A percentile compares a stretch with the other conserved stretches of the same genome.
phyloP scores from a whole-genome alignment of 2,329 filamentous ascomycete genomes.

The Huntiella bhutanensis region DNA sequence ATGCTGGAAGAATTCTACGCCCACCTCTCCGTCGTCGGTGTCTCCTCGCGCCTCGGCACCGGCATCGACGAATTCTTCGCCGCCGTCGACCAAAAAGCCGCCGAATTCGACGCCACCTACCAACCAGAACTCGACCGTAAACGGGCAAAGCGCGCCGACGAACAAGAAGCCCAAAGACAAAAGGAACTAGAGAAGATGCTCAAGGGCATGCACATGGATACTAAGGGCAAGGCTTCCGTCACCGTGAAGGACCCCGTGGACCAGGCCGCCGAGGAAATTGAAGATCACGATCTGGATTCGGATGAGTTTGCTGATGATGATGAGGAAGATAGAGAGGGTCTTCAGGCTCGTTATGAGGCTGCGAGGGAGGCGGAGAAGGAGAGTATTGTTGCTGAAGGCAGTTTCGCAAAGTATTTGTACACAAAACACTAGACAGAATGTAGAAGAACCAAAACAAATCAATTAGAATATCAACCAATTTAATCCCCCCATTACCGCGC shows the following conservation, averaged over 20 bases:
- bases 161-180: constrained; percentile 53
- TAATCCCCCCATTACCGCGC: constrained; percentile 39
- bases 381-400: constrained; percentile 34
- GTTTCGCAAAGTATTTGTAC: constrained; percentile 41
- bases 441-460: background rate
- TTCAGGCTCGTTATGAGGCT: constrained; percentile 59
- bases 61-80: constrained; percentile 88
- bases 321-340: constrained; percentile 42
- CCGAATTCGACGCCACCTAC: constrained; percentile 81
- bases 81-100: constrained; percentile 68
- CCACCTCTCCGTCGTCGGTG: constrained; percentile 78
- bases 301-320: constrained; percentile 39
- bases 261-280: constrained; percentile 29
- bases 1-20: constrained; percentile 97
- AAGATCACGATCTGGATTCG: constrained; percentile 39
- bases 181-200: constrained; percentile 83
- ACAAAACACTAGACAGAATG: constrained; percentile 19
- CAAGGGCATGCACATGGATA: constrained; percentile 58
- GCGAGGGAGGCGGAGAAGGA: constrained; percentile 44
- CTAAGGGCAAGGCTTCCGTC: constrained; percentile 12
- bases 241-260: constrained; percentile 20
- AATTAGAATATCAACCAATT: background rate
- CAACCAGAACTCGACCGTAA: constrained; percentile 74
- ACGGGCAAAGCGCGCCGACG: constrained; percentile 53
- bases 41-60: constrained; percentile 80